phyloP scores from a whole-genome alignment of 23 red algal genomes.

The Gracilariopsis chorda region DNA sequence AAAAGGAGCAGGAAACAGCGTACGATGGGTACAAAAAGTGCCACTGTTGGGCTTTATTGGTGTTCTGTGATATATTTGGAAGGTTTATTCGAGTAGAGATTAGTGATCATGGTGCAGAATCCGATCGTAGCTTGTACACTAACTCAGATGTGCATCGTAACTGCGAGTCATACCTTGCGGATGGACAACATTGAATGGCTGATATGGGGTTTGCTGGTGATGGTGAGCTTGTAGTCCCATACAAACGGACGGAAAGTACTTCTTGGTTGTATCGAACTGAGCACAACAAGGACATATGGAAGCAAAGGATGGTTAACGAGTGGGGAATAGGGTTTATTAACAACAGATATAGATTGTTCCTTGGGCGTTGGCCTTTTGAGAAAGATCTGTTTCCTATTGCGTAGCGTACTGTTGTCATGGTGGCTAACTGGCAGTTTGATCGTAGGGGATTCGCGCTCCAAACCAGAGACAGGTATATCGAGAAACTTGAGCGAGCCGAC shows the following conservation, averaged over 20 bases:
- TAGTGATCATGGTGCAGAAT: background rate
- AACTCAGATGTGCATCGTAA: background rate
- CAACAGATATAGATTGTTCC: slow-evolving; percentile 13
- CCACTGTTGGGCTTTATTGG: background rate
- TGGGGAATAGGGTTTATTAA: slow-evolving; percentile 20
- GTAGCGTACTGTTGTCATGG: background rate
- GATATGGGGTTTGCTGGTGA: slow-evolving; percentile 34
- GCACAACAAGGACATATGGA: background rate
- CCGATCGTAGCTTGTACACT: background rate
- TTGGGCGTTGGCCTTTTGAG: slow-evolving; percentile 33
- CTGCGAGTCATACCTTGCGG: background rate
- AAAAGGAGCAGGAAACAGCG: background rate
- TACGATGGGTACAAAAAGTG: slow-evolving; percentile 45
- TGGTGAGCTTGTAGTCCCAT: background rate
- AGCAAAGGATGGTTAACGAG: slow-evolving; percentile 21
- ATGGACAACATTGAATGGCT: slow-evolving; percentile 36
- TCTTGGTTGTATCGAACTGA: background rate
- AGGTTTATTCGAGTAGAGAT: slow-evolving; percentile 23
- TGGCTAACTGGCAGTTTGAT: slow-evolving; percentile 1
- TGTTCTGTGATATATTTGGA: slow-evolving; percentile 17
- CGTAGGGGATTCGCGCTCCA: background rate
- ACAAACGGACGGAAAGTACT: background rate
- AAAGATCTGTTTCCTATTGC: slow-evolving; percentile 18
- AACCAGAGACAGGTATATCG: background rate
- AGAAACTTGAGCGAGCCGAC: no score